Evolutionary conservation across 139 green algal species (phyloP), one percentile per base, ranked within the genome.

Genomic region (Chlamydomonas asymmetrica): DNA sequence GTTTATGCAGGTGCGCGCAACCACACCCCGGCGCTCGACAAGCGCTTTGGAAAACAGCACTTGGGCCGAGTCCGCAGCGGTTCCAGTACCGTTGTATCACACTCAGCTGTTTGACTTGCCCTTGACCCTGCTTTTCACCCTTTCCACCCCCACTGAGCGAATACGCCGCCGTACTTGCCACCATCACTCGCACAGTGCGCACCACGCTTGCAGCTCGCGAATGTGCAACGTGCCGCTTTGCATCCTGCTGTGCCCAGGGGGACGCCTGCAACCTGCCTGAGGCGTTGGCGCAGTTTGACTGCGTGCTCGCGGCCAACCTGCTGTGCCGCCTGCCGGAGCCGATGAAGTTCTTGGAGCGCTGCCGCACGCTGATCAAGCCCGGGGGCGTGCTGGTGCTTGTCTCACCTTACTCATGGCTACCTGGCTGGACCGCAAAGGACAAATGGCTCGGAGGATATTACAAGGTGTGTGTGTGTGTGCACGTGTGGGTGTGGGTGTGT

Each of bases 291-390:
- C n/a, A 40, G 2, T 87, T 93, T 63, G 88, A 97, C 63, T 86
- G 82, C 39, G 84, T 97, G 34, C 77, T 96, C 6, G 88, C 88
- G 4, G 90, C 89, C 73, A 95, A 97, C 81, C 75, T 94, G 54
- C 73, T 97, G 41, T 94, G 90, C 80, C 86, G 92, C 10, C 79
- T 97, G 45, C 85, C 89, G 7, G 80, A 94, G 43, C 92, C 92
- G 3, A 34, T 40, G 18, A n/a, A 27, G 32, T 92, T 94, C 82
- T 64, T 96, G 37, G 25, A 63, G 22, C 66, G 71, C 37, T 72
- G 90, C 61, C 66, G 73, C 18, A 60, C 38, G 4, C 52, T 84
- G 23, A 56, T 94, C 31, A 86, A 83, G 76, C 87, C 83, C 20
- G 89, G 87, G 0, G 91, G 89, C 18, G 74, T 91, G 27, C 67